Conservation (phyloP, 306 rosid genomes). For the Canavalia gladiata region DNA sequence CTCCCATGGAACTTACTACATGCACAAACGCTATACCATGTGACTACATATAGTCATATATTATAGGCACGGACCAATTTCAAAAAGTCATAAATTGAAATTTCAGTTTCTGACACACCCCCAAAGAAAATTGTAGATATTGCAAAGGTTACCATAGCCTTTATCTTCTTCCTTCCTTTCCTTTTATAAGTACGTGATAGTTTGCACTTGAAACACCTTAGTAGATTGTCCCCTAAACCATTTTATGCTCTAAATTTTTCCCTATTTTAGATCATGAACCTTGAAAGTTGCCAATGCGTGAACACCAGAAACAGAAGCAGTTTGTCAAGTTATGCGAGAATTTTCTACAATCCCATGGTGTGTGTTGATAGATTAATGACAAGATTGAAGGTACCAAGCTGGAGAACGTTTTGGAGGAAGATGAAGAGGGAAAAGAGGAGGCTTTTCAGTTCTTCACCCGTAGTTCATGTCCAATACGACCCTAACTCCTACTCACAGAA, state of each 20-base stretch:
- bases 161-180: slow-evolving; percentile 14
- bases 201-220: slow-evolving; percentile 25
- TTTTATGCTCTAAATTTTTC: slow-evolving; percentile 1
- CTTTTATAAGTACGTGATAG: not conserved
- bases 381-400: slow-evolving; percentile 45
- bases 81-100: not conserved
- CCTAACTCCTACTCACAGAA: slow-evolving; percentile 64
- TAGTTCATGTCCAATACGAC: slow-evolving; percentile 60
- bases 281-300: slow-evolving; percentile 17
- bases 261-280: slow-evolving; percentile 41
- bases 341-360: slow-evolving; percentile 41
- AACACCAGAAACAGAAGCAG: slow-evolving; percentile 6
- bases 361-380: slow-evolving; percentile 13
- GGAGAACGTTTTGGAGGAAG: slow-evolving; percentile 64
- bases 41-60: not conserved
- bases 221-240: not conserved
- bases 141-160: slow-evolving; percentile 10
- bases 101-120: slow-evolving; percentile 37
- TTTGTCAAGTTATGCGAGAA: slow-evolving; percentile 30
- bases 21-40: not conserved
- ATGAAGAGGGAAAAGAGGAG: slow-evolving; percentile 63
- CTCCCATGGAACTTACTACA: not conserved
- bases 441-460: slow-evolving; percentile 41
- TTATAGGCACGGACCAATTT: slow-evolving; percentile 7
- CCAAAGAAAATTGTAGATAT: not conserved